Percentiles rank a stretch among this genome's conserved stretches.
Evolutionary conservation across 768 basidiomycete genomes (phyloP).

Genomic region (Royoungia palumana): DNA sequence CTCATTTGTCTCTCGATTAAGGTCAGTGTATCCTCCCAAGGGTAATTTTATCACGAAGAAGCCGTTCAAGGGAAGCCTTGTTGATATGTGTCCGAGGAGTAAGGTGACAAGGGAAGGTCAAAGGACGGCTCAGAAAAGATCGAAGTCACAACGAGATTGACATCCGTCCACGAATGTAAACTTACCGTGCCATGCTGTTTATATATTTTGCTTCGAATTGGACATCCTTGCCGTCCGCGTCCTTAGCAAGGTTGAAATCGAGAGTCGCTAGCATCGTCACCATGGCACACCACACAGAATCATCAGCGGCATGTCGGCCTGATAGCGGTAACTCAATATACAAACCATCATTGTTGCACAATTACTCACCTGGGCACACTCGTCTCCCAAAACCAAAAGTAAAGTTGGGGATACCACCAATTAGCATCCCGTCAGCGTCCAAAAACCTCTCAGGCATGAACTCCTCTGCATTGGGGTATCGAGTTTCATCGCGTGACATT

Average conservation of each 20-base stretch:
- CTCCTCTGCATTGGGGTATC: conserved; percentile 15
- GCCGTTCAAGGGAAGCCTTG: conserved; percentile 6
- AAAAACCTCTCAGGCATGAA: conserved; percentile 16
- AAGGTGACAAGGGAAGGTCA: conserved; percentile 17
- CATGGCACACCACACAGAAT: conserved; percentile 8
- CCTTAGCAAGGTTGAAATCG: conserved; percentile 13
- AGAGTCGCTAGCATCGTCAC: conserved; percentile 23
- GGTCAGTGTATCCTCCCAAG: neutral
- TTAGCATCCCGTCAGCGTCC: conserved; percentile 6
- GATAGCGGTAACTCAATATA: neutral
- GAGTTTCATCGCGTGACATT: conserved; percentile 17
- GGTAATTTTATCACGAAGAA: neutral
- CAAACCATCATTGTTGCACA: neutral
- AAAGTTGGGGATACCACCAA: conserved; percentile 8
- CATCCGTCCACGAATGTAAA: neutral
- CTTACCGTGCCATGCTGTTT: neutral
- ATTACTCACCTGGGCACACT: conserved; percentile 11
- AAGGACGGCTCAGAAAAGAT: conserved; percentile 3
- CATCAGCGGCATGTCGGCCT: conserved; percentile 10
- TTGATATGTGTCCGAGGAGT: conserved; percentile 6
- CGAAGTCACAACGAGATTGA: neutral
- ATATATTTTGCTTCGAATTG: conserved; percentile 1
- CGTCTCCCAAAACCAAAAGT: conserved; percentile 18
- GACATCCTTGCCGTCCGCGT: conserved; percentile 3
- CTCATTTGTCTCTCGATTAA: neutral